Conservation (phyloP, 2,329 filamentous ascomycete species). For the Colletotrichum sp. region DNA sequence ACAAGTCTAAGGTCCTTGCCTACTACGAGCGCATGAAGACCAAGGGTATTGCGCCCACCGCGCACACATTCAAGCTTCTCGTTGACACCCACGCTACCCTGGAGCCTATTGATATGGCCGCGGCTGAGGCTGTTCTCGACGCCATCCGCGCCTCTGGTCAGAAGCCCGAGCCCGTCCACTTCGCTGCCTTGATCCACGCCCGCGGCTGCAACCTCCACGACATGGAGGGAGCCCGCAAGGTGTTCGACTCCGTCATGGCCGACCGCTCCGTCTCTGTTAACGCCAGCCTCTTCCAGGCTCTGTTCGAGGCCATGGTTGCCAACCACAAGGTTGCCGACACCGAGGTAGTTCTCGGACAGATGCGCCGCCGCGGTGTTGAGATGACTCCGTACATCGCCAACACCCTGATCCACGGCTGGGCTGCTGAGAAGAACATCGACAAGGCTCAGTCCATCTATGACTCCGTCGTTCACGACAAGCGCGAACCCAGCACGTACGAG, state of each 20-base stretch:
- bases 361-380: slow-evolving; percentile 76
- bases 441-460: slow-evolving; percentile 83
- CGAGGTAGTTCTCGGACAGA: slow-evolving; percentile 74
- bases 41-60: slow-evolving; percentile 86
- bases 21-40: slow-evolving; percentile 96
- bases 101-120: slow-evolving; percentile 86
- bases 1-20: slow-evolving; percentile 88
- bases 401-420: slow-evolving; percentile 97
- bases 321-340: slow-evolving; percentile 85
- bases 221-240: slow-evolving; percentile 78
- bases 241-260: slow-evolving; percentile 82
- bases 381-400: slow-evolving; percentile 99
- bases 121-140: slow-evolving; percentile 83
- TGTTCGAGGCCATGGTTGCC: slow-evolving; percentile 97
- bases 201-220: slow-evolving; percentile 95
- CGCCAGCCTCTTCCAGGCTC: slow-evolving; percentile 90
- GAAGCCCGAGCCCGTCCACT: slow-evolving; percentile 89
- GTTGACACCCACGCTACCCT: slow-evolving; percentile 95
- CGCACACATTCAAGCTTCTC: slow-evolving; percentile 96
- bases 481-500: slow-evolving; percentile 98
- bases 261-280: slow-evolving; percentile 73
- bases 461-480: slow-evolving; percentile 75
- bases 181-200: slow-evolving; percentile 93
- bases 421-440: slow-evolving; percentile 77
- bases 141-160: slow-evolving; percentile 77